phyloP scores from a whole-genome alignment of 768 basidiomycete genomes.

The Mycena rebaudengoi region DNA sequence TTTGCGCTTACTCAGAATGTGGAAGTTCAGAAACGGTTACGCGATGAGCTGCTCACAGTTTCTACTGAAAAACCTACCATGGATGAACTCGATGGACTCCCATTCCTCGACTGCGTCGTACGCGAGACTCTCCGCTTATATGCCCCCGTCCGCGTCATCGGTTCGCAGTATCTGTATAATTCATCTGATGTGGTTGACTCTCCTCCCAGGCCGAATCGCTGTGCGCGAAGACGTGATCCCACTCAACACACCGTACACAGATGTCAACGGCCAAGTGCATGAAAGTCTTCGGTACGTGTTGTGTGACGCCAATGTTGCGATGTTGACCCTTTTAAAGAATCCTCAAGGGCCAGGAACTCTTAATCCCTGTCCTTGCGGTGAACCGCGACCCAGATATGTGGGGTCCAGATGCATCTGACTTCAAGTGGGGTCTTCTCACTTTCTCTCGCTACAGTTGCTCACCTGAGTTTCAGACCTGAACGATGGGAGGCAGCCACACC shows the following conservation, averaged over 20 bases:
- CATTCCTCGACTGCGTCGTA: conserved; percentile 64
- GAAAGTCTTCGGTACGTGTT: conserved; percentile 29
- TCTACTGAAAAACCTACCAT: conserved; percentile 67
- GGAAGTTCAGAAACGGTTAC: conserved; percentile 60
- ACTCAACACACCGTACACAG: conserved; percentile 40
- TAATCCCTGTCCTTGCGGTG: conserved; percentile 32
- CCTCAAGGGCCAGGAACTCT: conserved; percentile 1
- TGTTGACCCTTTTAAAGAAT: neutral
- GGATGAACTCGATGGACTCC: conserved; percentile 71
- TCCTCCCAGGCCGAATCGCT: conserved; percentile 32
- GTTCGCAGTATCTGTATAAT: too few species aligned
- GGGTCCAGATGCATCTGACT: conserved; percentile 56
- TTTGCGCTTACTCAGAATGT: conserved; percentile 59
- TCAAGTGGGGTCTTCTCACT: conserved; percentile 39
- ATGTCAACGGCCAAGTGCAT: conserved; percentile 35
- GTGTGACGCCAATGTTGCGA: neutral
- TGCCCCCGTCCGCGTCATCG: too few species aligned
- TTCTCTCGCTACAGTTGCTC: neutral
- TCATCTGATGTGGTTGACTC: too few species aligned
- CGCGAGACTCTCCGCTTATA: conserved; percentile 1
- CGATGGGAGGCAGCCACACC: conserved; percentile 47
- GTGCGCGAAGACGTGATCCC: conserved; percentile 45
- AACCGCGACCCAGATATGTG: conserved; percentile 49
- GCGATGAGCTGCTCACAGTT: conserved; percentile 62
- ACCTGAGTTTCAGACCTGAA: conserved; percentile 50